Evolutionary conservation across 495 filamentous ascomycete genomes (phyloP).

Genomic region (Aspergillus indologenus): DNA sequence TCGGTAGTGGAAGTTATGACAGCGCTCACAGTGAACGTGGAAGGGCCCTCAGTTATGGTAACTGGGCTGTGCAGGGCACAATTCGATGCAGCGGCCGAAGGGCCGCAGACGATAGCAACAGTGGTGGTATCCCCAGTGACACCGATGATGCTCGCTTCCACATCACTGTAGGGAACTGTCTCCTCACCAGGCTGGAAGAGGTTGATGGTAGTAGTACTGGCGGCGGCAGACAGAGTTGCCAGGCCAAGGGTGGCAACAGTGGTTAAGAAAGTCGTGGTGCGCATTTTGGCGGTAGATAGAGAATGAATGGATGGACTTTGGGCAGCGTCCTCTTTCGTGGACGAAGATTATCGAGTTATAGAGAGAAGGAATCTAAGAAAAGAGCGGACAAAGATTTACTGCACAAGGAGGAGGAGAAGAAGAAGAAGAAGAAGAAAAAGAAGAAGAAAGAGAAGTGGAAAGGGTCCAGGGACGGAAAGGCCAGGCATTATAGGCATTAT

Average conservation of each 20-base stretch:
- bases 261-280: neutral
- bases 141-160: slow-evolving; percentile 16
- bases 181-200: slow-evolving; percentile 11
- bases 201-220: slow-evolving; percentile 9
- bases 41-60: slow-evolving; percentile 19
- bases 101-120: slow-evolving; percentile 11
- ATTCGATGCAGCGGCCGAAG: neutral
- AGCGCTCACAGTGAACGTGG: slow-evolving; percentile 16
- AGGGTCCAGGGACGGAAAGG: too few relatives aligned
- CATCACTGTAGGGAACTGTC: slow-evolving; percentile 4
- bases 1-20: slow-evolving; percentile 13
- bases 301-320: neutral
- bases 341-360: neutral
- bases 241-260: neutral
- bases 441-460: neutral
- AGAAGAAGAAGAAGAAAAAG: neutral
- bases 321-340: neutral
- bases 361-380: neutral
- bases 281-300: neutral
- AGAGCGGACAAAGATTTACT: neutral
- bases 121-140: slow-evolving; percentile 13
- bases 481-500: too few relatives aligned
- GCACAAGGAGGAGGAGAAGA: neutral
- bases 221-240: neutral
- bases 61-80: slow-evolving; percentile 7